Percentiles rank a stretch among this genome's conserved stretches.
Evolutionary conservation across 148 eudicot species (phyloP).

Genomic region (Polygonum maritimum): DNA sequence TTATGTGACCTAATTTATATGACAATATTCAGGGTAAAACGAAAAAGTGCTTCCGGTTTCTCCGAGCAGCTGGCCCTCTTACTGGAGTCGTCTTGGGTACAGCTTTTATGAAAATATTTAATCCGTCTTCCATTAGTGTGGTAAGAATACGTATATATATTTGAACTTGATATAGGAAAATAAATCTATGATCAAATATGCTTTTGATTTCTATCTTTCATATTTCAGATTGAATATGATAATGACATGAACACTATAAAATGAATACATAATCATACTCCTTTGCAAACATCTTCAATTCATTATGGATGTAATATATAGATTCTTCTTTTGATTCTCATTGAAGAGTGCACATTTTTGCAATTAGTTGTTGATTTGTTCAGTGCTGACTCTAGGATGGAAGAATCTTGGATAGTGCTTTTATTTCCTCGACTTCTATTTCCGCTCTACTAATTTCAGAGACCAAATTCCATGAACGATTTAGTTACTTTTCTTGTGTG

Average conservation of each 20-base stretch:
- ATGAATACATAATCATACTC: not conserved
- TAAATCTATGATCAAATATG: not conserved
- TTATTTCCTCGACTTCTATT: not conserved
- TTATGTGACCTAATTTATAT: not conserved
- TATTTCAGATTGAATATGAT: not conserved
- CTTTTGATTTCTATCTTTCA: not conserved
- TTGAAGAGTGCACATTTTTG: not conserved
- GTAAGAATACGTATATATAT: conserved; percentile 46
- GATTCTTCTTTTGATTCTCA: not conserved
- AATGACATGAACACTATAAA: not conserved
- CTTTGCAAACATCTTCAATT: not conserved
- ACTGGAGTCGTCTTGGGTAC: conserved; percentile 94
- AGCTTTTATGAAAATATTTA: conserved; percentile 61
- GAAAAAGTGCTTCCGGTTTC: conserved; percentile 57
- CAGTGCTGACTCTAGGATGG: not conserved
- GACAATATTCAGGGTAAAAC: conserved; percentile 60
- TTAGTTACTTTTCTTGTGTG: not conserved
- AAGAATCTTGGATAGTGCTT: not conserved
- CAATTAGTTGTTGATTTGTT: not conserved
- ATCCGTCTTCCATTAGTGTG: conserved; percentile 84
- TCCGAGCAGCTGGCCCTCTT: conserved; percentile 93
- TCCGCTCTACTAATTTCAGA: not conserved
- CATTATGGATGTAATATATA: not conserved
- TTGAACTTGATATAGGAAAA: not conserved
- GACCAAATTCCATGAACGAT: not conserved